Evolutionary conservation across 2,329 filamentous ascomycete species (phyloP), one percentile per base, ranked within the genome.

Genomic region (Pezicula rhizophila): DNA sequence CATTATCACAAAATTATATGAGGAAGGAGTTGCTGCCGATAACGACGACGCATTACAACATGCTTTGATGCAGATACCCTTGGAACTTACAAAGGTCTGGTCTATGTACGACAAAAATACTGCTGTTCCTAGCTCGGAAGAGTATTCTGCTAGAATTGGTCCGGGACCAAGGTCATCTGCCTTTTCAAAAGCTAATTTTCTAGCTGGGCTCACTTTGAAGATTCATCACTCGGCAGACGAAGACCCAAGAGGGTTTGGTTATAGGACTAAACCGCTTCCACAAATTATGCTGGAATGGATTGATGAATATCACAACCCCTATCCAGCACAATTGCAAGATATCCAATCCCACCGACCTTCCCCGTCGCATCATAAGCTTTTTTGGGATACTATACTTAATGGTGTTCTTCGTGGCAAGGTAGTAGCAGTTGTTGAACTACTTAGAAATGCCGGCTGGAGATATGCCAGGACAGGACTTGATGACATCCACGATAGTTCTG

Each of bases 281-380:
- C 84, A 85, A 61, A 78, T 90, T 14, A 71, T 97, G 12, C 82
- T 96, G 53, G 79, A 87, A 59, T 97, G 92, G 92, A 74, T 95
- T 55, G 78, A 87, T 47, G 74, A 76, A 14, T 79, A 88, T 60
- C 89, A 96, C 62, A 82, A 87, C 53, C 77, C 85, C 23, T 87
- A 87, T 58, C 76, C 77, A 2, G 76, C 80, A 45, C 85, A 91
- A 59, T 71, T 87, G 20, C 73, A 80, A 34, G 74, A 82, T 4
- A 76, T 96, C 20, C 71, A 79, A 53, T 74, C 75, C 25, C 70
- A 82, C 57, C 75, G 76, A 41, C 87, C 87, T 1, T 87, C 87
- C 51, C 88, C 90, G 18, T 85, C 89, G 2, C 81, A 82, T 39
- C 87, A 93, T 60, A 72, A 76, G 23, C 73, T 86, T 33, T 97